These are phyloP conservation scores for Brassica balearica DNA, from an alignment of 441 rosid genomes.

Conservation along the genomic window DNA sequence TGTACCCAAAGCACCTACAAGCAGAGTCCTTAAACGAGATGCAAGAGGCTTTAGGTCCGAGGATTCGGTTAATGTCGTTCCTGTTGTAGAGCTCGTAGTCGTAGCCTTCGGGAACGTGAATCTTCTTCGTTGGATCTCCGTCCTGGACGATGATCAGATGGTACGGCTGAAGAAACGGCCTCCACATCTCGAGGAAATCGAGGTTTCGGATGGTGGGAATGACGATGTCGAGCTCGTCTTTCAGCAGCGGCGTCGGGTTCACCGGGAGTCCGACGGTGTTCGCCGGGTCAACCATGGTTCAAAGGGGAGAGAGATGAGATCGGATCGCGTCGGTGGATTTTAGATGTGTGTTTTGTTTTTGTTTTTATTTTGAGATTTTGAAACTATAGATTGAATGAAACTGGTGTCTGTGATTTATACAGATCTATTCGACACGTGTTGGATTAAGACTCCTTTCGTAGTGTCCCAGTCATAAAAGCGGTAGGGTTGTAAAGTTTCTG, in stretches of 20 bases:
- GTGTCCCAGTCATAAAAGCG: not conserved
- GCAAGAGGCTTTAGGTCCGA: constrained; percentile 94
- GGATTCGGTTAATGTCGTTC: constrained; percentile 80
- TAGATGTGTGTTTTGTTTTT: not conserved
- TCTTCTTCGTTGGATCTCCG: constrained; percentile 89
- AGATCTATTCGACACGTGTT: constrained; percentile 1
- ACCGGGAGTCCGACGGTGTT: constrained; percentile 44
- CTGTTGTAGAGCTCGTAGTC: constrained; percentile 94
- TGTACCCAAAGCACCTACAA: constrained; percentile 93
- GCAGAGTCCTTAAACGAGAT: constrained; percentile 98
- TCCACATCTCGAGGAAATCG: constrained; percentile 98
- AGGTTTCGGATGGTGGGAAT: constrained; percentile 89
- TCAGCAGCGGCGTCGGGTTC: constrained; percentile 54
- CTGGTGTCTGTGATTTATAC: not conserved
- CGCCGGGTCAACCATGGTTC: constrained; percentile 68
- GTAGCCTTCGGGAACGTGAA: constrained; percentile 84
- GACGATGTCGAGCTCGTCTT: constrained; percentile 86
- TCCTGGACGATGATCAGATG: constrained; percentile 96
- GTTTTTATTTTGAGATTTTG: not conserved
- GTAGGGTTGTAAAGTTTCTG: not conserved
- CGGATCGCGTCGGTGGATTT: constrained; percentile 33
- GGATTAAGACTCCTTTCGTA: not conserved
- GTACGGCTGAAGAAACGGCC: constrained; percentile 93
- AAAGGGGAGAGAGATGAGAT: constrained; percentile 10
- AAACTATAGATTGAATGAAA: not conserved